phyloP scores from a whole-genome alignment of 2,329 filamentous ascomycete genomes.

The Cladophialophora exuberans region DNA sequence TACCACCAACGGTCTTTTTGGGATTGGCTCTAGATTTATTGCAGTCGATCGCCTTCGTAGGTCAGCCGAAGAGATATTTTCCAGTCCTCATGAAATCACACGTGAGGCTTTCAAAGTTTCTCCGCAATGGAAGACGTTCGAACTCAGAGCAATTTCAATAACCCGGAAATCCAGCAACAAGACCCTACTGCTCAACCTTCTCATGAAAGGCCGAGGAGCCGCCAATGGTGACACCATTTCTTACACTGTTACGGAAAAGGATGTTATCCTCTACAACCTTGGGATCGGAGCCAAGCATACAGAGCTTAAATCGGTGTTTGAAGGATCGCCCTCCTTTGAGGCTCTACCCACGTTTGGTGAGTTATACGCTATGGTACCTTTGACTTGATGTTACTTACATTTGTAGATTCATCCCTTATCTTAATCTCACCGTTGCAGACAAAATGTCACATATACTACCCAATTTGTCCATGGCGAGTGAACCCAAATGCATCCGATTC shows the following conservation, averaged over 20 bases:
- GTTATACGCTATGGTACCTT: conserved; percentile 86
- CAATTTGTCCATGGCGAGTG: neutral
- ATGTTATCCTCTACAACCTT: conserved; percentile 93
- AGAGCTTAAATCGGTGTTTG: conserved; percentile 80
- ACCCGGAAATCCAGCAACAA: no score
- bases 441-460: neutral
- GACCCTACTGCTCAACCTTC: no score
- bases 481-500: neutral
- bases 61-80: no score
- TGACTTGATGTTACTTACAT: conserved; percentile 46
- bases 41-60: no score
- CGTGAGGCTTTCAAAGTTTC: no score
- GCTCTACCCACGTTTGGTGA: conserved; percentile 83
- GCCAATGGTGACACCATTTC: conserved; percentile 72
- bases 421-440: neutral
- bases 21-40: no score
- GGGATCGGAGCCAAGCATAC: conserved; percentile 88
- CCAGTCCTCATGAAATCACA: no score
- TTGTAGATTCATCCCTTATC: neutral
- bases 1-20: no score
- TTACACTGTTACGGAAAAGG: conserved; percentile 80
- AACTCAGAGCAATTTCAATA: no score
- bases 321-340: conserved; percentile 89
- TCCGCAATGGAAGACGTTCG: no score
- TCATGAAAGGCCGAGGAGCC: no score